Conservation (phyloP, 2,329 filamentous ascomycete genomes). For the Curvularia verruculosa region DNA sequence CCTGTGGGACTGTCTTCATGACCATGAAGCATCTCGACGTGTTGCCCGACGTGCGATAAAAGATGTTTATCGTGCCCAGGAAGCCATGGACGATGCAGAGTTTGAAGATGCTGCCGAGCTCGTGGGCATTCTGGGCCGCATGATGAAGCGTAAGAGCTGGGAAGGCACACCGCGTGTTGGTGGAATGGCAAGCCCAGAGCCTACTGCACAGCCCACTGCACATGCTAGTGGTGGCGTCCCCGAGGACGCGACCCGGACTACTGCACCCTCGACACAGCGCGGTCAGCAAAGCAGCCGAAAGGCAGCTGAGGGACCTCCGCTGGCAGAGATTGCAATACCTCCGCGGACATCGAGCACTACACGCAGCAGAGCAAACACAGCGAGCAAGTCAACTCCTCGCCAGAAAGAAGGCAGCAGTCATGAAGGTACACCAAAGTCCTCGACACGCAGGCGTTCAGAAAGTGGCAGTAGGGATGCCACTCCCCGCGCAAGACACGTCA, state of each 20-base stretch:
- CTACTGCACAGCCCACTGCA: slow-evolving; percentile 21
- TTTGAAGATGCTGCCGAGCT: slow-evolving; percentile 90
- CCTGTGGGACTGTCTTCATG: slow-evolving; percentile 89
- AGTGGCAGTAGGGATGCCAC: slow-evolving; percentile 43
- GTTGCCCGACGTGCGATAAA: slow-evolving; percentile 83
- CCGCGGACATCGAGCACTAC: slow-evolving; percentile 24
- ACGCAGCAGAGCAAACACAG: slow-evolving; percentile 41
- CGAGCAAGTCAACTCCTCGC: slow-evolving; percentile 30
- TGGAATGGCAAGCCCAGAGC: slow-evolving; percentile 41
- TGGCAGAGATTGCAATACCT: slow-evolving; percentile 28
- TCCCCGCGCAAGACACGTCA: slow-evolving; percentile 38
- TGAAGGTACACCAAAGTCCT: slow-evolving; percentile 36
- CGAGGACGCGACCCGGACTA: slow-evolving; percentile 14
- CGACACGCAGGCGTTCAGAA: slow-evolving; percentile 31
- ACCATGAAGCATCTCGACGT: slow-evolving; percentile 74
- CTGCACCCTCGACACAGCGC: slow-evolving; percentile 25
- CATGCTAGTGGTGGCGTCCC: slow-evolving; percentile 20
- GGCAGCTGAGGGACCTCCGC: slow-evolving; percentile 36
- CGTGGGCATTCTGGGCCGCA: slow-evolving; percentile 82
- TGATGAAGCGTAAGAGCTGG: slow-evolving; percentile 72
- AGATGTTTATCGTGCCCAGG: slow-evolving; percentile 88
- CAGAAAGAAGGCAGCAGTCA: slow-evolving; percentile 31
- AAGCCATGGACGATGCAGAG: slow-evolving; percentile 94
- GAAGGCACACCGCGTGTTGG: slow-evolving; percentile 46
- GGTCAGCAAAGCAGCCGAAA: slow-evolving; percentile 32